A percentile compares a stretch with the other conserved stretches of the same genome.
Conservation (phyloP, 768 basidiomycete species). For the Tylopilus sp. region DNA sequence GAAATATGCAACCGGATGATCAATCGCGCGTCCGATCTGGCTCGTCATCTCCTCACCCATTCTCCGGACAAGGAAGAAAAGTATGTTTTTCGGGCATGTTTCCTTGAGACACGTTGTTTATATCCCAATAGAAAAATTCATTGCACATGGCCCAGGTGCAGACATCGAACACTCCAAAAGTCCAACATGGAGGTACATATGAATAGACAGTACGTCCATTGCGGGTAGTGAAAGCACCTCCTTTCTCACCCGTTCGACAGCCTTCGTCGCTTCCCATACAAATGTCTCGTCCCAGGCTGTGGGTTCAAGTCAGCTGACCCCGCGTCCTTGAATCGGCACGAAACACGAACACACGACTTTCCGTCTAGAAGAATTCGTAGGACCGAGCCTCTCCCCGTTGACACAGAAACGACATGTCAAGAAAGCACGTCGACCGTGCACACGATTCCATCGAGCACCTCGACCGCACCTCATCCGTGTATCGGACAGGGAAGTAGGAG, state of each 20-base stretch:
- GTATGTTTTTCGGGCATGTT: conserved; percentile 14
- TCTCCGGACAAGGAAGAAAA: conserved; percentile 16
- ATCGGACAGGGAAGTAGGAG: background rate
- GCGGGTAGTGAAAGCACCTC: background rate
- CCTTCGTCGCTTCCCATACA: conserved; percentile 4
- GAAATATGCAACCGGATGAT: conserved; percentile 12
- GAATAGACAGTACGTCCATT: conserved; percentile 28
- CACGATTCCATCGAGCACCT: background rate
- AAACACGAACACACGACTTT: conserved; percentile 2
- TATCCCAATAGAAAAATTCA: conserved; percentile 18
- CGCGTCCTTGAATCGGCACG: background rate
- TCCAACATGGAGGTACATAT: conserved; percentile 28
- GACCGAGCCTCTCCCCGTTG: background rate
- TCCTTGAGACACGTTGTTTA: background rate
- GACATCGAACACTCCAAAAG: conserved; percentile 22
- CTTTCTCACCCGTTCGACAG: conserved; percentile 9
- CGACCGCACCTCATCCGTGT: no score
- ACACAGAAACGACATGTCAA: background rate
- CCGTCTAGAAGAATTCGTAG: background rate
- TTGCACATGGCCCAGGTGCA: conserved; percentile 23
- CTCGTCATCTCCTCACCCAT: conserved; percentile 28
- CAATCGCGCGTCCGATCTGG: conserved; percentile 25
- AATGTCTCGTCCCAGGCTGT: background rate
- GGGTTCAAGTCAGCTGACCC: background rate
- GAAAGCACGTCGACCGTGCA: background rate